Conservation (phyloP, 257 asterid species). For the Scutellaria minor region DNA sequence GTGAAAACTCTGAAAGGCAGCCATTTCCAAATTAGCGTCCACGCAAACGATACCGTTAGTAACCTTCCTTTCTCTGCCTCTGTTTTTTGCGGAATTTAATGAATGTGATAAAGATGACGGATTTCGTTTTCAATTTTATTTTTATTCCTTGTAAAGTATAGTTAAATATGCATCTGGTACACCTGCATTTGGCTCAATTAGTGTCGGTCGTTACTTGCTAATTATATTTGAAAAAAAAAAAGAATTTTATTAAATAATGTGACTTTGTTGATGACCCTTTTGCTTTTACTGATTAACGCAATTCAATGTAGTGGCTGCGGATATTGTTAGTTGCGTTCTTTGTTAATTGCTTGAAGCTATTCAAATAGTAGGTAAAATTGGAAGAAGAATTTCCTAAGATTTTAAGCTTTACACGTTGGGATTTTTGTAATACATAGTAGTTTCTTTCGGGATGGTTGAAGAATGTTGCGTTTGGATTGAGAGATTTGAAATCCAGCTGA, state of each 20-base stretch:
- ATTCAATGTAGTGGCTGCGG: conserved; percentile 1
- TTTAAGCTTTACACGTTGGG: neutral
- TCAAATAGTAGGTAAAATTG: conserved; percentile 9
- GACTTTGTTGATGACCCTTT: conserved; percentile 8
- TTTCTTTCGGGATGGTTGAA: neutral
- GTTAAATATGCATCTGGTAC: conserved; percentile 27
- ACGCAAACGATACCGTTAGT: conserved; percentile 77
- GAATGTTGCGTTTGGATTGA: too few relatives aligned
- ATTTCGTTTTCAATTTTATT: neutral
- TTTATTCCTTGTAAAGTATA: neutral
- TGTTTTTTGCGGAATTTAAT: neutral
- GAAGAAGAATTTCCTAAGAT: neutral
- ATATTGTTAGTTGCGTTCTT: neutral
- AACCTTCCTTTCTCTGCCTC: conserved; percentile 9
- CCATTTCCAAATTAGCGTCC: conserved; percentile 83
- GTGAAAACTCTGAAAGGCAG: conserved; percentile 96
- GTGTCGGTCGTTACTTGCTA: neutral
- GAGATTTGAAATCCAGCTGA: too few relatives aligned
- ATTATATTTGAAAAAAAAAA: neutral
- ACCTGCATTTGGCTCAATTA: neutral
- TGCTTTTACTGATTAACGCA: conserved; percentile 13
- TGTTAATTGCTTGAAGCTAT: conserved; percentile 15
- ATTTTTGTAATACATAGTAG: neutral
- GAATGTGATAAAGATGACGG: conserved; percentile 9
- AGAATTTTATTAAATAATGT: conserved; percentile 10